These are phyloP conservation scores for Fusarium miscanthi DNA, from an alignment of 2,329 filamentous ascomycete genomes.

Conservation along the genomic window DNA sequence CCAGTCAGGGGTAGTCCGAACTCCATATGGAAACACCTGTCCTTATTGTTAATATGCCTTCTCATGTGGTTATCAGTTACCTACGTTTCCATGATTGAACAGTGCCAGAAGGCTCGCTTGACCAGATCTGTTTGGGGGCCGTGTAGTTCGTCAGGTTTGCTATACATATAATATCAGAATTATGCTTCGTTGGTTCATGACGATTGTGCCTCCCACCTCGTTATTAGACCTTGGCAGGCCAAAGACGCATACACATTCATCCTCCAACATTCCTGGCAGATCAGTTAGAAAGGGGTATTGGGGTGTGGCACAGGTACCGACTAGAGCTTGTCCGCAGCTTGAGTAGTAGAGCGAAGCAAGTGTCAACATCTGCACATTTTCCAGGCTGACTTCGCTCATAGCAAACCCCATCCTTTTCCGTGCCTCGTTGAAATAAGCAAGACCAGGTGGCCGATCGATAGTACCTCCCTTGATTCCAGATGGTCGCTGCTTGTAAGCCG, in stretches of 20 bases:
- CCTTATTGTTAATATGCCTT: constrained; percentile 19
- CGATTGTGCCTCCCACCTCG: constrained; percentile 54
- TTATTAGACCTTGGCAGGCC: constrained; percentile 66
- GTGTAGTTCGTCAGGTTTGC: constrained; percentile 41
- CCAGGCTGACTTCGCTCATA: constrained; percentile 64
- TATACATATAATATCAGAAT: constrained; percentile 21
- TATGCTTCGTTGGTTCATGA: not conserved
- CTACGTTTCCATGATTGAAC: constrained; percentile 45
- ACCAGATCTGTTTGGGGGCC: constrained; percentile 41
- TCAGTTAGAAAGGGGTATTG: constrained; percentile 8
- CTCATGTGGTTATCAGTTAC: not conserved
- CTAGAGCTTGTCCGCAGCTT: constrained; percentile 62
- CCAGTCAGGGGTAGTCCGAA: constrained; percentile 67
- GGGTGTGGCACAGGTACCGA: constrained; percentile 46
- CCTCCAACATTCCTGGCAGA: constrained; percentile 68
- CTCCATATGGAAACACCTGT: constrained; percentile 66
- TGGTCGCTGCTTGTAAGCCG: constrained; percentile 55
- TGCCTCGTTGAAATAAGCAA: constrained; percentile 71
- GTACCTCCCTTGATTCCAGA: constrained; percentile 66
- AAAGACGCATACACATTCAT: constrained; percentile 66
- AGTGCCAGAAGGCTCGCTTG: constrained; percentile 45
- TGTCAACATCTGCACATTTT: constrained; percentile 68
- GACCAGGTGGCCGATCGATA: constrained; percentile 62
- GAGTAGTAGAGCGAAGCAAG: constrained; percentile 67
- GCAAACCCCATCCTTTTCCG: constrained; percentile 69